Conservation (phyloP, 75 land plant species). For the Cupressus sempervirens region DNA sequence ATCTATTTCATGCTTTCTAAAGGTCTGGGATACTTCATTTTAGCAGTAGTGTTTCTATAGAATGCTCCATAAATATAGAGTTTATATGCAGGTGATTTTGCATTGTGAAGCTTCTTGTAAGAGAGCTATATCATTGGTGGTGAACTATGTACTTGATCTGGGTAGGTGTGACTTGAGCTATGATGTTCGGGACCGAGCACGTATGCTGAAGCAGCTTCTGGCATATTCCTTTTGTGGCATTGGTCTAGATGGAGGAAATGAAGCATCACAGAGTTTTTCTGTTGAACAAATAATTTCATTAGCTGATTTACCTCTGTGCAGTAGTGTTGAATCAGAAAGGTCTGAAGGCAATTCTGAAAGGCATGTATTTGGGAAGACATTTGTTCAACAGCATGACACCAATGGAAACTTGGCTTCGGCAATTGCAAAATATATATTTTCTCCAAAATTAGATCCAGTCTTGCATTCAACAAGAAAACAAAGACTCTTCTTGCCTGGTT, state of each 20-base stretch:
- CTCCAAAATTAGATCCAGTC: constrained; percentile 28
- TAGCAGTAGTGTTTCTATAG: not conserved
- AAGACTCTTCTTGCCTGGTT: constrained; percentile 82
- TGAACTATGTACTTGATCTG: constrained; percentile 59
- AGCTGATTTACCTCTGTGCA: not conserved
- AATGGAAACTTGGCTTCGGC: constrained; percentile 12
- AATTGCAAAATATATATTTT: constrained; percentile 38
- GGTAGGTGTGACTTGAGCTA: constrained; percentile 70
- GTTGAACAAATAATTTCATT: not conserved
- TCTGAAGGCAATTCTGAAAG: constrained; percentile 1
- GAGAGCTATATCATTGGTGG: constrained; percentile 7
- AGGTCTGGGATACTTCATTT: not conserved
- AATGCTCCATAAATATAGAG: not conserved
- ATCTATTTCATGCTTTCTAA: not conserved
- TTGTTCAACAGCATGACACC: not conserved
- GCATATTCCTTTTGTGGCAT: constrained; percentile 9
- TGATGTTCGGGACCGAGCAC: constrained; percentile 96
- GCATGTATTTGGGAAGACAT: not conserved
- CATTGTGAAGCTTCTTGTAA: not conserved
- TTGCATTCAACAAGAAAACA: constrained; percentile 21
- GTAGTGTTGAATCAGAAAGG: not conserved
- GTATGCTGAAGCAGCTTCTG: constrained; percentile 53
- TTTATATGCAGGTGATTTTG: constrained; percentile 11
- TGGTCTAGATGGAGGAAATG: constrained; percentile 14
- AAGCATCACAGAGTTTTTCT: not conserved